Base-by-base conservation (phyloP, 2,329 filamentous ascomycete genomes). In the Lasiodiplodia gonubiensis region DNA sequence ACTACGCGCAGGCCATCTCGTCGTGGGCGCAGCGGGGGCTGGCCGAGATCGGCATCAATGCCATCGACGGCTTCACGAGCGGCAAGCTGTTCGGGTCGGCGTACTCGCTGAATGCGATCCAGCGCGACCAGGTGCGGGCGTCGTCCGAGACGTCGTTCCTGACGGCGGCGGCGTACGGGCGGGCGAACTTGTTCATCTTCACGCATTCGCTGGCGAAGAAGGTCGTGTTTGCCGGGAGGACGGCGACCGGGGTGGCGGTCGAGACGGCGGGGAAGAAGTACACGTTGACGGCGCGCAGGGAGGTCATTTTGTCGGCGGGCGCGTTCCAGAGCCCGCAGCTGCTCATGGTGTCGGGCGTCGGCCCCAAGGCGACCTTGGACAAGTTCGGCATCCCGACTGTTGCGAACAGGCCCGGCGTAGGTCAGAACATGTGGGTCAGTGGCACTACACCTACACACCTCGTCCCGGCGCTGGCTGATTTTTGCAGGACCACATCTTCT, bases 221-320 rank as follows among this genome's bases (percentile, higher is more conserved):
- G 60, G 59, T 74, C 12, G 7, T 72, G 2, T 73, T 75, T 51
- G 57, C 18, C 2, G 54, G 65, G 30, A 72, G 73, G 67, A 70
- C 35, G 10, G 74, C 74, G 1, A 75, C 66, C 10, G 74, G 74
- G 10, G 74, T 75, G 5, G 39, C 35, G 8, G 64, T 74, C 4
- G 54, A 68, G 2, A 70, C 70, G 3, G 33, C 35, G 2, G 70
- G 70, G 0, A 2, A 53, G 10, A 18, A 23, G 2, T 73, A 70
- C 14, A 70, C 51, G 11, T 55, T 76, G 7, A 68, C 46, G 0
- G 79, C 79, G 2, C 75, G 71, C 11, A 78, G 79, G 49, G 81
- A 83, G 69, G 78, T 83, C 23, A 80, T 84, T 23, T 66, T 83
- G 0, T 80, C 80, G 0, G 80, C 80, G 0, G 81, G 81, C n/a